phyloP scores from a whole-genome alignment of 2,329 filamentous ascomycete species.

The Lachnellula hyalina region DNA sequence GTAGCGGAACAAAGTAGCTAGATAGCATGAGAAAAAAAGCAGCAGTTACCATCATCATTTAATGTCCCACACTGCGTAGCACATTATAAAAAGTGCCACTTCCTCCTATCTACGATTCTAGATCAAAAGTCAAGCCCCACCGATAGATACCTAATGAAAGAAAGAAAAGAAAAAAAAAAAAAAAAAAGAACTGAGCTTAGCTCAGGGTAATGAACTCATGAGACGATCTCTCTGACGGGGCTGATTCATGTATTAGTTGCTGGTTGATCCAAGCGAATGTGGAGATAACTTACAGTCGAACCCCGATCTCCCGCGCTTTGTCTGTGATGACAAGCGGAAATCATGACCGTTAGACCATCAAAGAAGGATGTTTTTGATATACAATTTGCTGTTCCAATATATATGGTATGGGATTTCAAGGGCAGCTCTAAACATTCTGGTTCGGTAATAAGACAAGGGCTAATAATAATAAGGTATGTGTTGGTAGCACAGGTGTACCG shows the following conservation, averaged over 20 bases:
- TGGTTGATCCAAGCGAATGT: background rate
- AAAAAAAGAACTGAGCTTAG: background rate
- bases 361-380: slow-evolving; percentile 8
- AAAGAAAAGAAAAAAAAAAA: background rate
- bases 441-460: too few species aligned
- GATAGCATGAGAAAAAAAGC: background rate
- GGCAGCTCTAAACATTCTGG: too few species aligned
- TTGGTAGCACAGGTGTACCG: too few species aligned
- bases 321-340: slow-evolving; percentile 31
- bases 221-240: background rate
- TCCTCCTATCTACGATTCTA: too few species aligned
- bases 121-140: too few species aligned
- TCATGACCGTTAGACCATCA: slow-evolving; percentile 34
- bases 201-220: background rate
- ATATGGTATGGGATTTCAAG: background rate
- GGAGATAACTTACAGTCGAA: background rate
- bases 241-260: background rate
- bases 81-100: too few species aligned
- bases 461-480: too few species aligned
- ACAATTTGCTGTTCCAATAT: background rate
- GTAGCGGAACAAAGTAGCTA: slow-evolving; percentile 21
- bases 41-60: background rate
- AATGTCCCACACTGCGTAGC: background rate
- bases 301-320: slow-evolving; percentile 1
- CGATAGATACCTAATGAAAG: too few species aligned